Evolutionary conservation across 192 early-diverging fungal species (phyloP).

Genomic region (Dispira simplex): DNA sequence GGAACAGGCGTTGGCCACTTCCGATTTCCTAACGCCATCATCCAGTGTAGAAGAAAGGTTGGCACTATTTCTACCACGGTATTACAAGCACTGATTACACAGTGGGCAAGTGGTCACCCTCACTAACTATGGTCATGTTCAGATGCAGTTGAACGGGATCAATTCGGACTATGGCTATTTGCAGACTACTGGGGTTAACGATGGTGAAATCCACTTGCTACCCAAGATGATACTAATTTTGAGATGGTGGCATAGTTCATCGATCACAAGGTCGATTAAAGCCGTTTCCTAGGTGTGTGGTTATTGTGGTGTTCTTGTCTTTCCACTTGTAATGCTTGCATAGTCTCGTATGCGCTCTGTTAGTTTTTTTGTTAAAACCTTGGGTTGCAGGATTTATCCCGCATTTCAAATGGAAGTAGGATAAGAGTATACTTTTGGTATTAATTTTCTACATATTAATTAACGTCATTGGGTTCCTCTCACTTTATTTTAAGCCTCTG

Average conservation of each 20-base stretch:
- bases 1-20: background rate
- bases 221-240: conserved; percentile 94
- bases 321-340: too few species aligned
- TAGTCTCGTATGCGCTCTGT: too few species aligned
- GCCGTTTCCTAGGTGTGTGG: too few species aligned
- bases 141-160: conserved; percentile 61
- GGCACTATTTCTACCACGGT: conserved; percentile 52
- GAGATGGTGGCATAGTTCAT: conserved; percentile 93
- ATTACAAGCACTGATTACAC: conserved; percentile 85
- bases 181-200: conserved; percentile 40
- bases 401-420: too few species aligned
- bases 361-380: too few species aligned
- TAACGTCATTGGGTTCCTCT: too few species aligned
- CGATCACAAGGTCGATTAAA: conserved; percentile 26
- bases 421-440: too few species aligned
- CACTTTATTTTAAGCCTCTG: too few species aligned
- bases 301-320: too few species aligned
- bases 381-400: too few species aligned
- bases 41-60: conserved; percentile 30
- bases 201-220: conserved; percentile 50
- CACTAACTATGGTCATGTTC: conserved; percentile 29
- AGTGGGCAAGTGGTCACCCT: conserved; percentile 38
- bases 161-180: conserved; percentile 57
- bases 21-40: background rate
- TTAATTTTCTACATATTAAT: too few species aligned